These are phyloP conservation scores for Phytophthora crassamura DNA, from an alignment of 352 stramenopile genomes.

Conservation along the genomic window DNA sequence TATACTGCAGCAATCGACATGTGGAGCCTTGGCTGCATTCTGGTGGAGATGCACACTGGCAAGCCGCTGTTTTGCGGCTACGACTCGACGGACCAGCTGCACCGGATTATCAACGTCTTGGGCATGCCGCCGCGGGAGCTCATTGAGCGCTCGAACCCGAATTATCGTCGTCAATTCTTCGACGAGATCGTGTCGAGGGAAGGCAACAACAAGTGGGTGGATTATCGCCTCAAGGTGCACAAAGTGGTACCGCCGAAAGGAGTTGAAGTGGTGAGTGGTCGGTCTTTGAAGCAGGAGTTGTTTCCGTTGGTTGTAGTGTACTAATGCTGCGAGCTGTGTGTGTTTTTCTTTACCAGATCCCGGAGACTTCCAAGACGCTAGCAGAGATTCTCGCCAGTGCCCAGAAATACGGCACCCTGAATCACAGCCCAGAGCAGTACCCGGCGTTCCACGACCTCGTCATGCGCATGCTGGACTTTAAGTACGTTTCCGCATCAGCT, in stretches of 20 bases:
- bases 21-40: slow-evolving; percentile 91
- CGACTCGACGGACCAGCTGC: slow-evolving; percentile 97
- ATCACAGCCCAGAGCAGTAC: slow-evolving; percentile 90
- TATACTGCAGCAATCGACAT: slow-evolving; percentile 90
- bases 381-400: slow-evolving; percentile 67
- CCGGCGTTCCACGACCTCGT: slow-evolving; percentile 94
- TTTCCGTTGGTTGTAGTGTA: neutral
- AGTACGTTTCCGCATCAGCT: slow-evolving; percentile 59
- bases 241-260: slow-evolving; percentile 51
- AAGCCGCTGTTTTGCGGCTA: slow-evolving; percentile 97
- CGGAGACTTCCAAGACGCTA: slow-evolving; percentile 51
- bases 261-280: slow-evolving; percentile 42
- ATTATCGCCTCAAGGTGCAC: slow-evolving; percentile 74
- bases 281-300: neutral
- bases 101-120: slow-evolving; percentile 95
- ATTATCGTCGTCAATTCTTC: slow-evolving; percentile 93
- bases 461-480: slow-evolving; percentile 95
- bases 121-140: slow-evolving; percentile 94
- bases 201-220: slow-evolving; percentile 57
- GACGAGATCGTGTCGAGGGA: slow-evolving; percentile 77
- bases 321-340: slow-evolving; percentile 12
- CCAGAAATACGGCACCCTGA: slow-evolving; percentile 49
- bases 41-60: slow-evolving; percentile 98
- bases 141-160: slow-evolving; percentile 87
- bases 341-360: slow-evolving; percentile 32